Conservation (phyloP, 768 basidiomycete genomes). For the Termitomyces sp. region DNA sequence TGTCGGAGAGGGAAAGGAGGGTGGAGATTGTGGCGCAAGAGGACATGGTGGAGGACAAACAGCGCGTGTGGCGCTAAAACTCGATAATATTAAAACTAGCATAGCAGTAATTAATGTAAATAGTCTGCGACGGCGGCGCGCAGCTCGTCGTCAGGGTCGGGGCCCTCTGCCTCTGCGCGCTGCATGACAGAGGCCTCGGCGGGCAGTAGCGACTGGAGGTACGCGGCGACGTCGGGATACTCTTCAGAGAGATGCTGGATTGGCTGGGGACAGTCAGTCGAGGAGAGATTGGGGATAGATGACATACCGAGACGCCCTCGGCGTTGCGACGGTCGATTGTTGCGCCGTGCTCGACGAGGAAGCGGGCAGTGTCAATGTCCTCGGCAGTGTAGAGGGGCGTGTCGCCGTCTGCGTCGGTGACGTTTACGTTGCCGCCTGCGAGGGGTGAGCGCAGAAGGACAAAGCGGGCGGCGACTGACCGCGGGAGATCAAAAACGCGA, state of each 20-base stretch:
- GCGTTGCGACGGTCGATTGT: constrained; percentile 52
- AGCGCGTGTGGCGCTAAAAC: background rate
- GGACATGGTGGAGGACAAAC: constrained; percentile 20
- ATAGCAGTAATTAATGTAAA: no score
- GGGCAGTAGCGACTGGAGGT: no score
- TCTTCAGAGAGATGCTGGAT: constrained; percentile 67
- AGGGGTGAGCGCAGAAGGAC: constrained; percentile 2
- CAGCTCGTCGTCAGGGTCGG: constrained; percentile 65
- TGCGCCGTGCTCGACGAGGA: constrained; percentile 77
- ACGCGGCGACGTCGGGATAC: constrained; percentile 60
- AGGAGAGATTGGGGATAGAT: background rate
- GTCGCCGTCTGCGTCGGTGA: constrained; percentile 83
- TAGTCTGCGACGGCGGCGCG: constrained; percentile 57
- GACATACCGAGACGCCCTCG: constrained; percentile 71
- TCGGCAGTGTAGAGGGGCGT: constrained; percentile 92
- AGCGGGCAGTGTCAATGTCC: constrained; percentile 68
- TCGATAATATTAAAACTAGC: no score
- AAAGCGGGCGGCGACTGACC: constrained; percentile 40
- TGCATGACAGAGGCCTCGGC: no score
- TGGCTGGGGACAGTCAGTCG: constrained; percentile 38
- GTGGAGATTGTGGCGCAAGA: constrained; percentile 16
- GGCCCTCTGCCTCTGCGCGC: constrained; percentile 47
- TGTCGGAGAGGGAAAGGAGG: background rate
- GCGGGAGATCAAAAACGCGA: constrained; percentile 72
- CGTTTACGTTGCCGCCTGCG: constrained; percentile 80